A percentile compares a stretch with the other conserved stretches of the same genome.
phyloP scores from a whole-genome alignment of 1,284 basidiomycete species.

The Vanrija pseudolonga region DNA sequence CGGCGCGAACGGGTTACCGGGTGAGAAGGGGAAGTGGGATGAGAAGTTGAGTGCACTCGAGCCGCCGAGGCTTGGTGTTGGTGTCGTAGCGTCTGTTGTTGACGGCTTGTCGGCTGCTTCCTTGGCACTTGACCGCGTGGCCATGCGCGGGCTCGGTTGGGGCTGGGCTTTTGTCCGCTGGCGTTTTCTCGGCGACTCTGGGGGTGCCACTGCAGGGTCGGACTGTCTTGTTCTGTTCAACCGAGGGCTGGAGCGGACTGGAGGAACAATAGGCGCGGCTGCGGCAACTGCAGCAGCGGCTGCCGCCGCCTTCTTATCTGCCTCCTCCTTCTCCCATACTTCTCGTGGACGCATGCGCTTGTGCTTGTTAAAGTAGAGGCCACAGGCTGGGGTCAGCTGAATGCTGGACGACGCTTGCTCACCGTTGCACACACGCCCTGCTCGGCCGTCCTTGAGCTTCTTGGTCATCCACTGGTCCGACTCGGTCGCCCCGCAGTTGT shows the following conservation, averaged over 20 bases:
- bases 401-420: slow-evolving; percentile 6
- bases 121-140: slow-evolving; percentile 23
- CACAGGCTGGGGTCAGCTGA: slow-evolving; percentile 31
- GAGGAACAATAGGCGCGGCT: slow-evolving; percentile 1
- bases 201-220: background rate
- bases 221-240: too few species aligned
- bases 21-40: slow-evolving; percentile 10
- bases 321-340: slow-evolving; percentile 22
- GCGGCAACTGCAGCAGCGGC: background rate
- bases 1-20: background rate
- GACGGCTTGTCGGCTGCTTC: slow-evolving; percentile 1
- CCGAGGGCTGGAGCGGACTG: too few species aligned
- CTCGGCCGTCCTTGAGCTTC: slow-evolving; percentile 35
- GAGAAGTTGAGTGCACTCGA: slow-evolving; percentile 4
- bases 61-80: slow-evolving; percentile 8
- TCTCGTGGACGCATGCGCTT: slow-evolving; percentile 45
- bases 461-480: slow-evolving; percentile 40
- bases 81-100: background rate
- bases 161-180: slow-evolving; percentile 14
- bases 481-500: slow-evolving; percentile 41
- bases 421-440: slow-evolving; percentile 45
- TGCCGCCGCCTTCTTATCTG: background rate
- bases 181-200: slow-evolving; percentile 29
- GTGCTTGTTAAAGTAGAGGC: slow-evolving; percentile 45
- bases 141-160: slow-evolving; percentile 27